A percentile compares a stretch with the other conserved stretches of the same genome.
Conservation (phyloP, 495 filamentous ascomycete species). For the Penicillium silybi region DNA sequence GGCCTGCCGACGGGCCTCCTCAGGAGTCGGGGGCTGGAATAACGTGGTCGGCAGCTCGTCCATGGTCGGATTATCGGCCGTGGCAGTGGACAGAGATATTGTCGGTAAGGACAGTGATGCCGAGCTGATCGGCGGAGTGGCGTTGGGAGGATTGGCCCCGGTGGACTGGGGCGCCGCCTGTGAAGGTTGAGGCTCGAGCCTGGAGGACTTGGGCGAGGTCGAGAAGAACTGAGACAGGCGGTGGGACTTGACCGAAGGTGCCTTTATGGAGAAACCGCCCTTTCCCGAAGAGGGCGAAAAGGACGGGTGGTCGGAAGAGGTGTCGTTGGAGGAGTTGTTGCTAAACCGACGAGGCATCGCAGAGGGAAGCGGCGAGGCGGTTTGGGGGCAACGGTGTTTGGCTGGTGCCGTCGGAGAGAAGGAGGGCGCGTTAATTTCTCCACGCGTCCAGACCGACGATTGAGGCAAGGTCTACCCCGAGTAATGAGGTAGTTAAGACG, state of each 20-base stretch:
- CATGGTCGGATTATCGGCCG: constrained; percentile 69
- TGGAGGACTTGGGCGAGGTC: constrained; percentile 50
- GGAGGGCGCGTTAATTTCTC: constrained; percentile 9
- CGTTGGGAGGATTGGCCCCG: constrained; percentile 48
- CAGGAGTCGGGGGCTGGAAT: constrained; percentile 86
- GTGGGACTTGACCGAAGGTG: constrained; percentile 63
- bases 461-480: constrained; percentile 20
- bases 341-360: constrained; percentile 55
- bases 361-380: constrained; percentile 33
- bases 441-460: constrained; percentile 18
- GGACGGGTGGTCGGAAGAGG: constrained; percentile 41
- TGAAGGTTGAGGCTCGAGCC: constrained; percentile 42
- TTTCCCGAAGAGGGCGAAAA: constrained; percentile 46
- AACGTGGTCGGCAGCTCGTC: constrained; percentile 76
- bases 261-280: constrained; percentile 42
- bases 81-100: constrained; percentile 88
- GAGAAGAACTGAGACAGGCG: constrained; percentile 57
- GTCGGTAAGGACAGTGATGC: constrained; percentile 78
- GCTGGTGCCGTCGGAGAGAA: constrained; percentile 10
- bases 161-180: constrained; percentile 58
- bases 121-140: constrained; percentile 63
- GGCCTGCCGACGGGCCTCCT: constrained; percentile 69
- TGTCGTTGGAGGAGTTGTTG: constrained; percentile 46
- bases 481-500: neutral
- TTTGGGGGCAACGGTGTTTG: constrained; percentile 13